Percentiles rank a stretch among this genome's conserved stretches.
Evolutionary conservation across 2,329 filamentous ascomycete species (phyloP).

Genomic region (Clathrospora elynae): DNA sequence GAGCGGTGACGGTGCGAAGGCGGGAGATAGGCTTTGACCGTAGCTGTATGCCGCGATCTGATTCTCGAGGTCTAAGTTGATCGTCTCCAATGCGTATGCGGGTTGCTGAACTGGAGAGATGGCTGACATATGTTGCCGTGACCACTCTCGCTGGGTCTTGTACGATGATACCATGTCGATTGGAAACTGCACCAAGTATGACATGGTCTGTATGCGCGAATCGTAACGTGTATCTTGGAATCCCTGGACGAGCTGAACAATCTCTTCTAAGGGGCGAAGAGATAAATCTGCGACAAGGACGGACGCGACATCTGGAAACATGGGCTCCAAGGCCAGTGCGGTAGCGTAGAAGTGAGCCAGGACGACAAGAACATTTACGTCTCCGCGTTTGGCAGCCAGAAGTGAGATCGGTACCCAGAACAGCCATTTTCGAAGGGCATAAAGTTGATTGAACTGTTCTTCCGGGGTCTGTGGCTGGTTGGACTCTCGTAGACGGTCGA

Average conservation of each 20-base stretch:
- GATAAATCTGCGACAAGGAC: slow-evolving; percentile 75
- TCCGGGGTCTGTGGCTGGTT: slow-evolving; percentile 61
- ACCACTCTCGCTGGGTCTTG: slow-evolving; percentile 49
- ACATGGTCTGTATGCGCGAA: slow-evolving; percentile 50
- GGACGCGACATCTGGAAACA: slow-evolving; percentile 89
- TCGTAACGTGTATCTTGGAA: slow-evolving; percentile 49
- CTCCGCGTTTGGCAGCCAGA: slow-evolving; percentile 75
- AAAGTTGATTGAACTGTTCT: slow-evolving; percentile 87
- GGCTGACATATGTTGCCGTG: slow-evolving; percentile 43
- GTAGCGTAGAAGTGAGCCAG: slow-evolving; percentile 92
- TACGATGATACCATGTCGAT: slow-evolving; percentile 51
- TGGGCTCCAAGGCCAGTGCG: slow-evolving; percentile 82
- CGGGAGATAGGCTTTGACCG: slow-evolving; percentile 55
- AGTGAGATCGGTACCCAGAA: slow-evolving; percentile 93
- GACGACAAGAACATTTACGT: slow-evolving; percentile 78
- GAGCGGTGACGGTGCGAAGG: slow-evolving; percentile 55
- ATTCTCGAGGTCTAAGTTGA: slow-evolving; percentile 49
- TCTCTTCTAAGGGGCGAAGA: slow-evolving; percentile 82
- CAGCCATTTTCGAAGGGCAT: slow-evolving; percentile 86
- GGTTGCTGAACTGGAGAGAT: slow-evolving; percentile 44
- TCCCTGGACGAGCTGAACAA: slow-evolving; percentile 72
- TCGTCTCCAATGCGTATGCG: slow-evolving; percentile 45
- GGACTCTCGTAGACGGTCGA: slow-evolving; percentile 52
- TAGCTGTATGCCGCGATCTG: slow-evolving; percentile 51
- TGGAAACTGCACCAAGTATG: slow-evolving; percentile 54